Percentiles rank a stretch among this genome's conserved stretches.
phyloP scores from a whole-genome alignment of 257 asterid genomes.

The Penstemon barbatus region DNA sequence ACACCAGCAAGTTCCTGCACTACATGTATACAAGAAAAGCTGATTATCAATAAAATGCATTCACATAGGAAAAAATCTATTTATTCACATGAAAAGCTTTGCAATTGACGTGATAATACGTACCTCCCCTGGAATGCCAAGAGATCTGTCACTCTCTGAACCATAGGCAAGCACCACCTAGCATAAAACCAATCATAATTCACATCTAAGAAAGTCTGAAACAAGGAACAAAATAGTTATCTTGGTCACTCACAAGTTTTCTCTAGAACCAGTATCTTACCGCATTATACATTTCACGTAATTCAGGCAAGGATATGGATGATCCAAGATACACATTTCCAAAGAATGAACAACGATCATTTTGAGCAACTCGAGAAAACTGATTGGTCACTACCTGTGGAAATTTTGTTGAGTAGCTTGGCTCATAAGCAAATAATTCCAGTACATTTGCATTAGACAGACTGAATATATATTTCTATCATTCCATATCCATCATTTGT shows the following conservation, averaged over 20 bases:
- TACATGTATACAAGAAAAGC: too few relatives aligned
- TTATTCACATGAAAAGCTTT: slow-evolving; percentile 1
- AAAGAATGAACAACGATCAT: slow-evolving; percentile 71
- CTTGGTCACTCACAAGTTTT: not conserved
- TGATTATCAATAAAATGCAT: not conserved
- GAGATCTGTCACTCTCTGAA: slow-evolving; percentile 88
- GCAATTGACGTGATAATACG: slow-evolving; percentile 17
- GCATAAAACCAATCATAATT: slow-evolving; percentile 3
- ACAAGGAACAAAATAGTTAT: slow-evolving; percentile 2
- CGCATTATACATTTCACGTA: slow-evolving; percentile 76
- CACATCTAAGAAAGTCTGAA: slow-evolving; percentile 1
- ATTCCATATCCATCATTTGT: slow-evolving; percentile 11
- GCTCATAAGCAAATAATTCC: slow-evolving; percentile 32
- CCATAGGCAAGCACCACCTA: slow-evolving; percentile 97
- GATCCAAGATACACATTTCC: slow-evolving; percentile 88
- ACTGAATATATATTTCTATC: slow-evolving; percentile 9
- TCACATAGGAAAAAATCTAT: not conserved
- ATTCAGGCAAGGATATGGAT: slow-evolving; percentile 69
- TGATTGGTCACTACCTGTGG: slow-evolving; percentile 86
- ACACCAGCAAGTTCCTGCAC: too few relatives aligned
- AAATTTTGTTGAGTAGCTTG: slow-evolving; percentile 40
- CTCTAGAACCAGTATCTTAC: slow-evolving; percentile 39
- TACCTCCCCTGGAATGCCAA: slow-evolving; percentile 90
- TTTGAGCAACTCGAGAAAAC: slow-evolving; percentile 74
- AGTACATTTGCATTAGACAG: too few relatives aligned